Percentiles rank a stretch among this genome's conserved stretches.
Evolutionary conservation across 116 monocot species (phyloP).

Genomic region (Zostera marina): DNA sequence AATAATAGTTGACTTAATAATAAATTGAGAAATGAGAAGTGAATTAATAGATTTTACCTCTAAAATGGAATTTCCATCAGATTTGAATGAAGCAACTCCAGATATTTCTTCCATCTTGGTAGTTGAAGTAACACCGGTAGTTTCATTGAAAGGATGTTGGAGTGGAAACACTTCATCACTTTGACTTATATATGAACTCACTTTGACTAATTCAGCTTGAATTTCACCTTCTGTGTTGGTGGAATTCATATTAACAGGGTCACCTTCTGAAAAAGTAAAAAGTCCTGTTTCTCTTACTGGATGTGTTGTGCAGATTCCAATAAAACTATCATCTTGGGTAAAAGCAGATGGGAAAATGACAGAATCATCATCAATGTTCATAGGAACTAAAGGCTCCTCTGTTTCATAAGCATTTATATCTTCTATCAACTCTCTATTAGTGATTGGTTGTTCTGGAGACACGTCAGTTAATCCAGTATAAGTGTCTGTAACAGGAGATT

Average conservation of each 20-base stretch:
- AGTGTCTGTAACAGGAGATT: background rate
- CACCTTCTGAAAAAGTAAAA: slow-evolving; percentile 1
- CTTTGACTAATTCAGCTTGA: background rate
- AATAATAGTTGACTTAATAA: background rate
- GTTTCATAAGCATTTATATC: background rate
- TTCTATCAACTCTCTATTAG: background rate
- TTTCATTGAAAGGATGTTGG: no score
- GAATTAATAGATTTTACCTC: background rate
- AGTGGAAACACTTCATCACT: no score
- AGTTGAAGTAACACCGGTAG: no score
- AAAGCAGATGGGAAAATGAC: slow-evolving; percentile 1
- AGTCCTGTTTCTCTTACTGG: background rate
- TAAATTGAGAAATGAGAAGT: background rate
- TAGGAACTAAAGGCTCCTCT: background rate
- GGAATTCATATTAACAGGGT: background rate
- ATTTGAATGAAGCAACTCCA: background rate
- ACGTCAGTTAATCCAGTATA: background rate
- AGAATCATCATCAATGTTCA: slow-evolving; percentile 1
- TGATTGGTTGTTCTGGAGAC: background rate
- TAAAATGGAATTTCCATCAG: background rate
- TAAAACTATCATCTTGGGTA: slow-evolving; percentile 1
- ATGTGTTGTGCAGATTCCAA: slow-evolving; percentile 3
- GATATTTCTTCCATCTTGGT: background rate
- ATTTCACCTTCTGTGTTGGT: background rate
- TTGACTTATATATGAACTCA: slow-evolving; percentile 5